Conservation (phyloP, 2,329 filamentous ascomycete species). For the Fusarium neocosmosporiellum region DNA sequence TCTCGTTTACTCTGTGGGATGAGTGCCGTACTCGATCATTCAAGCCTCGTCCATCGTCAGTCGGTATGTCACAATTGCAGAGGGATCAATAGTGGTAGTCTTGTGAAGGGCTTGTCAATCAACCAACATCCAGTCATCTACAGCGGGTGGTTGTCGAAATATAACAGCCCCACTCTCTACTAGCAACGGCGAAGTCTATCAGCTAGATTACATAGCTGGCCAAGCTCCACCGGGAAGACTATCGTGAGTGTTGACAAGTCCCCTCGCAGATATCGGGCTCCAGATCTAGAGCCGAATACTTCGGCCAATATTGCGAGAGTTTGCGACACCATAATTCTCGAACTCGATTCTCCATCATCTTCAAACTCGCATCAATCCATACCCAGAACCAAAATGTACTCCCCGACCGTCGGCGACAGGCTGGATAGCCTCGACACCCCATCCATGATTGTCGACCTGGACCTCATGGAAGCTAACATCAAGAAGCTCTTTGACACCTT, state of each 20-base stretch:
- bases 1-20: not conserved
- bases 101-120: not conserved
- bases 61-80: not conserved
- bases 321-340: not conserved
- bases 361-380: not conserved
- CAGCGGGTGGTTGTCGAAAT: not conserved
- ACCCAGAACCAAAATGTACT: not conserved
- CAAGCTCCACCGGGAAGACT: not conserved
- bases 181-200: not conserved
- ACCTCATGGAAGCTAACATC: constrained; percentile 64
- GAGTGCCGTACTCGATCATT: not conserved
- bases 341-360: not conserved
- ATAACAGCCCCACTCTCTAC: not conserved
- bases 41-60: not conserved
- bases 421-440: constrained; percentile 60
- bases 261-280: not conserved
- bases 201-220: not conserved
- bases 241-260: not conserved
- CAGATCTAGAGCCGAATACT: not conserved
- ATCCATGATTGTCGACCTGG: constrained; percentile 66
- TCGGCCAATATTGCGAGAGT: not conserved
- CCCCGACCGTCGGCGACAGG: constrained; percentile 16
- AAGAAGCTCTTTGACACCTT: constrained; percentile 57
- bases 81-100: not conserved
- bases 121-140: not conserved